Evolutionary conservation across 371 early-diverging fungal species (phyloP).

Genomic region (Scutellospora calospora): DNA sequence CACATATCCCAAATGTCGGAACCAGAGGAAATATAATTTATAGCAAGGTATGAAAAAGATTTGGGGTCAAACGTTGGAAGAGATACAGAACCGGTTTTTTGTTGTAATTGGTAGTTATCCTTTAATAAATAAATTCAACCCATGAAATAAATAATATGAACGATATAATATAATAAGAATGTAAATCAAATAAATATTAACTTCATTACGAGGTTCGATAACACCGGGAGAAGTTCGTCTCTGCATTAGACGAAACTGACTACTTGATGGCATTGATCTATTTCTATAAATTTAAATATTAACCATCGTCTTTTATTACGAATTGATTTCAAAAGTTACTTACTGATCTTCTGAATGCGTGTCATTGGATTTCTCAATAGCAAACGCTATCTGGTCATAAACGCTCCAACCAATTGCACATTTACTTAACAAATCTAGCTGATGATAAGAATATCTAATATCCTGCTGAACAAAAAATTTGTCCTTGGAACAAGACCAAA

Average conservation of each 20-base stretch:
- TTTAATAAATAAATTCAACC: not conserved
- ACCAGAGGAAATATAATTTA: conserved; percentile 64
- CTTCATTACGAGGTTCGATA: conserved; percentile 2
- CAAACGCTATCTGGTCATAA: conserved; percentile 76
- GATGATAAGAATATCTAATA: conserved; percentile 59
- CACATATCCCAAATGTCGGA: conserved; percentile 64
- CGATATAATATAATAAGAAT: not conserved
- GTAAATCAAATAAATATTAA: not conserved
- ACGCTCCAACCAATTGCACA: conserved; percentile 75
- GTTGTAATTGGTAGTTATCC: conserved; percentile 46
- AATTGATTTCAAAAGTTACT: not conserved
- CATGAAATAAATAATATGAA: not conserved
- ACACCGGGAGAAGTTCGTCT: not conserved
- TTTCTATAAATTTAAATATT: not conserved
- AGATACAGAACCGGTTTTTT: conserved; percentile 71
- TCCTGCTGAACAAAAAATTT: conserved; percentile 70
- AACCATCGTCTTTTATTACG: not conserved
- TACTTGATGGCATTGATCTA: conserved; percentile 11
- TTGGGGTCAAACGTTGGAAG: conserved; percentile 73
- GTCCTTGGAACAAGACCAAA: conserved; percentile 86
- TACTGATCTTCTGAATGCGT: conserved; percentile 58
- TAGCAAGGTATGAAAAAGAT: conserved; percentile 73
- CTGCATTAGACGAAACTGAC: not conserved
- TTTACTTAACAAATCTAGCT: conserved; percentile 57
- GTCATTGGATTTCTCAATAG: conserved; percentile 49